Evolutionary conservation across 352 stramenopile species (phyloP).

Genomic region (Pythium insidiosum): DNA sequence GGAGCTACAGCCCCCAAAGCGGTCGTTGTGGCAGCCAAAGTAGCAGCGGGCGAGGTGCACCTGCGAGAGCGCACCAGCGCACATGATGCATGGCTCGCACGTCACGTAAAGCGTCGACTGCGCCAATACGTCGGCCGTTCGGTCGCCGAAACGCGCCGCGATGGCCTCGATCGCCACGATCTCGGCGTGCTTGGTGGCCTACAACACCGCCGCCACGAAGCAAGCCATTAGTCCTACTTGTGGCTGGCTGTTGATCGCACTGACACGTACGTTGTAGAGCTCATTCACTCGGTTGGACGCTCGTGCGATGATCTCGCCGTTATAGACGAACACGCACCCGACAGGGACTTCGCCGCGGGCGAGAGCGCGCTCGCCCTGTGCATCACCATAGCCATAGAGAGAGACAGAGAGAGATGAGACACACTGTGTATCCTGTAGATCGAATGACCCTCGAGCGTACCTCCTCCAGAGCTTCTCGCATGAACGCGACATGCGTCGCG

Average conservation of each 20-base stretch:
- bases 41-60: slow-evolving; percentile 69
- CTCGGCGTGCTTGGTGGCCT: slow-evolving; percentile 88
- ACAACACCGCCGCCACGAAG: neutral
- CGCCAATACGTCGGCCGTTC: slow-evolving; percentile 34
- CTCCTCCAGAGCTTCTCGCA: slow-evolving; percentile 64
- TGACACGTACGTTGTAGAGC: slow-evolving; percentile 72
- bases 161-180: slow-evolving; percentile 87
- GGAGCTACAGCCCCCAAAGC: slow-evolving; percentile 90
- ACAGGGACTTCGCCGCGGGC: slow-evolving; percentile 84
- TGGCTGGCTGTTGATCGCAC: too few relatives aligned
- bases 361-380: slow-evolving; percentile 78
- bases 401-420: neutral
- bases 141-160: slow-evolving; percentile 29
- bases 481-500: too few relatives aligned
- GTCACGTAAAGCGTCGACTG: slow-evolving; percentile 83
- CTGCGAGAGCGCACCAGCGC: slow-evolving; percentile 76
- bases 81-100: slow-evolving; percentile 94
- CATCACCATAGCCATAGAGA: too few relatives aligned
- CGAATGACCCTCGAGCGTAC: slow-evolving; percentile 10
- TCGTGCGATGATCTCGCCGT: slow-evolving; percentile 62
- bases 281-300: slow-evolving; percentile 87
- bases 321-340: slow-evolving; percentile 87
- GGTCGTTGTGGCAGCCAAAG: slow-evolving; percentile 91
- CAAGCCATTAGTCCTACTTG: too few relatives aligned
- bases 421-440: neutral